Evolutionary conservation across 2,329 filamentous ascomycete species (phyloP), one percentile per base, ranked within the genome.

Genomic region (Domatiomyces globalis): DNA sequence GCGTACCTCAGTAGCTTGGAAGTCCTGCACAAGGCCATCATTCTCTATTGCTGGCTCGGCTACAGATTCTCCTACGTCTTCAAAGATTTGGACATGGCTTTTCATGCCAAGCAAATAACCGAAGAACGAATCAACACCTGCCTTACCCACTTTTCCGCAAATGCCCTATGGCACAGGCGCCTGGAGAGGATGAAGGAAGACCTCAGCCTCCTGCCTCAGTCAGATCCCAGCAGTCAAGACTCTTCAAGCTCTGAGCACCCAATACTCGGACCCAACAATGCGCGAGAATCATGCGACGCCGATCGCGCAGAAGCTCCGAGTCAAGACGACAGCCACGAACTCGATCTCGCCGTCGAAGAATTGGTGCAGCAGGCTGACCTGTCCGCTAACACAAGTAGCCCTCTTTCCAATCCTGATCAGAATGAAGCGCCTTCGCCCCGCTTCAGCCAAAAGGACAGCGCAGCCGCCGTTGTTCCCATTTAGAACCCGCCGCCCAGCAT

Each of bases 11-110:
- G 72, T 50, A 68, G 73, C 7, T 72, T 96, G 18, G 92, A 98
- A 65, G 66, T 71, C 2, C 73, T 98, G 15, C 92, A 98, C 69
- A 85, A 86, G 61, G 74, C 80, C 25, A 71, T 98, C 39, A 87
- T 90, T 45, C 71, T 89, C 46, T 98, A 96, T 64, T 75, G 94
- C 1, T 98, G 92, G 92, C 74, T 98, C 15, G 90, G 85, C 60
- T 96, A 90, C 67, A 83, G 90, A 5, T 94, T 90, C 66, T 75
- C 80, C 2, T 85, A 86, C 47, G 75, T 94, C 48, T 94, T 95
- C 66, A 77, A 72, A 5, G 85, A 83, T 57, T 79, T 90, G 60
- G 72, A 73, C 0, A 73, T 95, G 44, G 88, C 87, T 0, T 83
- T 85, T 57, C 81, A 95, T 63, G 79, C 87, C 47, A 94, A 95